Conservation (phyloP, 2,329 filamentous ascomycete genomes). For the Diaporthe nobilis region DNA sequence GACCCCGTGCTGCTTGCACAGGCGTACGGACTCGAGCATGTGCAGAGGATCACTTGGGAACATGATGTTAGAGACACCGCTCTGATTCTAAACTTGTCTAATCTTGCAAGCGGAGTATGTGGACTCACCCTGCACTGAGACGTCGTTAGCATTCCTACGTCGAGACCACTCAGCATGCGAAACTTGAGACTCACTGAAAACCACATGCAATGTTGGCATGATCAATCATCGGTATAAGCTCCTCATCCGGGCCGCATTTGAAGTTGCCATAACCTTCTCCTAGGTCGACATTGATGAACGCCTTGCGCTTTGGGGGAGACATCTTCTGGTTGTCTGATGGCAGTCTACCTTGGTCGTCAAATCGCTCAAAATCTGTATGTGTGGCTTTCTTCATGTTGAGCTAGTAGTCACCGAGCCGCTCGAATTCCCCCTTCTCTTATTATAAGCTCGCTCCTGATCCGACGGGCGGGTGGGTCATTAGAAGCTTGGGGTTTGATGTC, state of each 20-base stretch:
- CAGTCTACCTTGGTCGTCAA: neutral
- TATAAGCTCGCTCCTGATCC: too few species aligned
- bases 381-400: conserved; percentile 15
- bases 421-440: neutral
- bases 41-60: conserved; percentile 74
- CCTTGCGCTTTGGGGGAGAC: conserved; percentile 37
- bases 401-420: neutral
- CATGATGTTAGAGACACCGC: conserved; percentile 43
- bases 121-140: conserved; percentile 67
- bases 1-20: conserved; percentile 70
- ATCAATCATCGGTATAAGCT: conserved; percentile 72
- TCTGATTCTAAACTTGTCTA: neutral
- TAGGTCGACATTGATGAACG: conserved; percentile 59
- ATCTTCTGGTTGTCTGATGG: neutral
- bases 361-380: conserved; percentile 21
- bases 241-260: conserved; percentile 67
- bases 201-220: conserved; percentile 73
- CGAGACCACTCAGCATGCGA: conserved; percentile 28
- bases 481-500: conserved; percentile 19
- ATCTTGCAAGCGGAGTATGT: neutral
- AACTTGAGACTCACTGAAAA: conserved; percentile 56
- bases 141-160: conserved; percentile 52
- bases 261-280: conserved; percentile 63
- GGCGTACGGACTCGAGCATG: conserved; percentile 71
- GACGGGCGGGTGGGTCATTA: neutral